Evolutionary conservation across 495 filamentous ascomycete species (phyloP).

Genomic region (Xylaria nigripes): DNA sequence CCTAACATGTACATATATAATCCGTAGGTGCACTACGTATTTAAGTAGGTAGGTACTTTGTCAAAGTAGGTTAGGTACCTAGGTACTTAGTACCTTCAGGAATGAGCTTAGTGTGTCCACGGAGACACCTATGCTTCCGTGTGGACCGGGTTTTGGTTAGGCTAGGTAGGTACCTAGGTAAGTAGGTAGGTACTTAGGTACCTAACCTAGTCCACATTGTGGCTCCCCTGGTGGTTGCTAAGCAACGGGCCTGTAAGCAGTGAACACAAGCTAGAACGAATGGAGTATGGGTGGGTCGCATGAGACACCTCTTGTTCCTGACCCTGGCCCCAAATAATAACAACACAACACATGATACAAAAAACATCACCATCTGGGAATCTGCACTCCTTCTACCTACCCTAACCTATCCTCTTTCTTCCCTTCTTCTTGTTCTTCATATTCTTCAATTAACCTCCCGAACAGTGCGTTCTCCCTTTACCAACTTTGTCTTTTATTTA

Average conservation of each 20-base stretch:
- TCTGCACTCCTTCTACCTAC: conserved; percentile 5
- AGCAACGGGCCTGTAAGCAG: conserved; percentile 22
- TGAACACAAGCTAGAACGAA: conserved; percentile 4
- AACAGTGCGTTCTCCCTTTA: background rate
- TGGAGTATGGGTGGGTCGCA: conserved; percentile 17
- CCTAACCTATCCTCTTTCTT: background rate
- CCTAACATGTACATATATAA: no score
- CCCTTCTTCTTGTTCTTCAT: background rate
- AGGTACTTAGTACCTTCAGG: background rate
- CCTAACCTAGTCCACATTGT: no score
- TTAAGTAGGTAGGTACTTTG: no score
- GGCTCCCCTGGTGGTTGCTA: conserved; percentile 16
- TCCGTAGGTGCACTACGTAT: no score
- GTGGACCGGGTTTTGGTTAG: background rate
- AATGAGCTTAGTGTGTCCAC: background rate
- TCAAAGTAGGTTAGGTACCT: no score
- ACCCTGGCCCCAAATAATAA: conserved; percentile 26
- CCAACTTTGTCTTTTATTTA: background rate
- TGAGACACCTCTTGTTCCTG: conserved; percentile 11
- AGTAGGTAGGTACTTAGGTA: no score
- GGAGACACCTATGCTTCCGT: background rate
- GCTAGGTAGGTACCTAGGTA: no score
- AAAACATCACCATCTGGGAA: conserved; percentile 23
- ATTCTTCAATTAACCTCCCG: background rate
- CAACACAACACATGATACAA: conserved; percentile 27